phyloP scores from a whole-genome alignment of 192 early-diverging fungal genomes.

The Chytriomyces sp. region DNA sequence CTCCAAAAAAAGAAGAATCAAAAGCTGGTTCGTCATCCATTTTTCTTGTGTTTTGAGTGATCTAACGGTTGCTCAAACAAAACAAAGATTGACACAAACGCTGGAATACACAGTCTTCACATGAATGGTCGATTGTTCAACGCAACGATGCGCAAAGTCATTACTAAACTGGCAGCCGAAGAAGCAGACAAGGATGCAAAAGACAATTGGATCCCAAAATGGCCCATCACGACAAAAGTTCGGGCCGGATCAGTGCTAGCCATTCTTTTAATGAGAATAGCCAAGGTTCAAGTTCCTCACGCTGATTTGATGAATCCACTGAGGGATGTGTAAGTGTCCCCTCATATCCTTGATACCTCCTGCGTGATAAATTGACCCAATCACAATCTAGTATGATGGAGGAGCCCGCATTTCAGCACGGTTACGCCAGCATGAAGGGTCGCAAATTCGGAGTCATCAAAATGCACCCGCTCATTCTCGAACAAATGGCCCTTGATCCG shows the following conservation, averaged over 20 bases:
- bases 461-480: conserved; percentile 68
- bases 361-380: conserved; percentile 18
- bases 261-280: conserved; percentile 48
- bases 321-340: conserved; percentile 34
- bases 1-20: conserved; percentile 69
- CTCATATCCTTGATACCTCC: not conserved
- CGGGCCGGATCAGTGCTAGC: conserved; percentile 62
- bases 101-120: conserved; percentile 72
- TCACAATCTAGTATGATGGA: conserved; percentile 37
- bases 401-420: conserved; percentile 83
- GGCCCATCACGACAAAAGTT: conserved; percentile 64
- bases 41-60: conserved; percentile 12
- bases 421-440: conserved; percentile 52
- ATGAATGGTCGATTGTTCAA: conserved; percentile 81
- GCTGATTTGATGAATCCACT: conserved; percentile 62
- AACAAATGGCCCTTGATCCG: conserved; percentile 68
- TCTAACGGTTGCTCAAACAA: no score
- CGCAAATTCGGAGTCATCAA: conserved; percentile 75
- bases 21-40: conserved; percentile 53
- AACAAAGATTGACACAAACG: conserved; percentile 23
- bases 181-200: conserved; percentile 45
- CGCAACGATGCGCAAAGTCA: conserved; percentile 73
- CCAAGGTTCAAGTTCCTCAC: conserved; percentile 68
- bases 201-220: conserved; percentile 69
- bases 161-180: conserved; percentile 62